Base-by-base conservation (phyloP, 768 basidiomycete species). In the Tricholoma bakamatsutake region DNA sequence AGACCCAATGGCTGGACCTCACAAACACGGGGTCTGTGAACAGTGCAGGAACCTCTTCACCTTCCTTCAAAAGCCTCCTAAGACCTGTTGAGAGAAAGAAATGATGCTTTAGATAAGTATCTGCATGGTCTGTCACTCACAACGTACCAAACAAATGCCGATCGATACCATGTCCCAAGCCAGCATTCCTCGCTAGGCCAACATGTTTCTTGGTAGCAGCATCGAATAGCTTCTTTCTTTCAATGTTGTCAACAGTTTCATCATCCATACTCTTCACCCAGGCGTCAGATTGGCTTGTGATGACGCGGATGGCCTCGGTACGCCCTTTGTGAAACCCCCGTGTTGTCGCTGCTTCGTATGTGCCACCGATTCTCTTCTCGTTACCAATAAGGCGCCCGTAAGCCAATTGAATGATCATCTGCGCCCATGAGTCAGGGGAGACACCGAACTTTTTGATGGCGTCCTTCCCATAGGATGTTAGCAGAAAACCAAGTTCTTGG, bases 311-410 rank as follows among this genome's bases (percentile, higher is more conserved):
- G n/a, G 91, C 87, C 73, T 98, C 95, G 24, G 95, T 98, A 47
- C 95, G 80, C 12, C 95, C 95, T 65, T 93, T 90, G 71, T 80
- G 79, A 71, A 89, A 97, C 67, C 80, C 83, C 31, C 95, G 79
- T n/a, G 93, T 94, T 58, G 90, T 86, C 33, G 93, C 93, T 55
- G 92, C 88, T 71, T 98, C 95, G 67, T 98, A 98, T n/a, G 93
- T 93, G 4, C 82, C 90, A 2, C 90, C 93, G 28, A 74, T 73
- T 58, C 83, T 69, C 73, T 77, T 74, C 35, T 76, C 69, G n/a
- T 67, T 61, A 39, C 78, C 75, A 30, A 85, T 71, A 33, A 93
- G 77, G 1, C 93, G 81, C 55, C 77, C 80, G 69, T 94, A 94
- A 5, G 94, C 95, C 46, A 98, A 74, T 67, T 98, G 95, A 50